Conservation (phyloP, 306 rosid genomes). For the Quercus bicolor region DNA sequence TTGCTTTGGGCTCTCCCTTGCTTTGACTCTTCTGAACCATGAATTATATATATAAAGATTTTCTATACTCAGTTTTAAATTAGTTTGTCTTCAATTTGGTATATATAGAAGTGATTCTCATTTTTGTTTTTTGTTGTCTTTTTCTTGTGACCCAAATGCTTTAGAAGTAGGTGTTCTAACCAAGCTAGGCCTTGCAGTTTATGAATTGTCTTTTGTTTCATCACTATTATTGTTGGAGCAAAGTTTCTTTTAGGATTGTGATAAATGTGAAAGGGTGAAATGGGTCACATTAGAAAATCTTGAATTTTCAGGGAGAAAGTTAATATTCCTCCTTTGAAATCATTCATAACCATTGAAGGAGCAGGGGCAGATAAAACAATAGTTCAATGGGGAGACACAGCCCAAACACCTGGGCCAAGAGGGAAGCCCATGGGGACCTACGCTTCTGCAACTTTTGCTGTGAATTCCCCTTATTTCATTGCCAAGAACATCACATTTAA, state of each 20-base stretch:
- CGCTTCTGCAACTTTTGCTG: conserved; percentile 88
- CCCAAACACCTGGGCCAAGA: conserved; percentile 69
- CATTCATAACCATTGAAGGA: conserved; percentile 85
- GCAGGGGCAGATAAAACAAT: conserved; percentile 85
- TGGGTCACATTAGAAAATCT: neutral
- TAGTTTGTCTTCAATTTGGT: neutral
- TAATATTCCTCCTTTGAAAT: conserved; percentile 69
- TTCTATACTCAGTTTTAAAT: conserved; percentile 8
- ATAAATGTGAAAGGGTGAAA: neutral
- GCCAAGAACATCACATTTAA: conserved; percentile 93
- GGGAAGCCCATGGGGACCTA: conserved; percentile 78
- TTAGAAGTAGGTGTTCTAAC: conserved; percentile 17
- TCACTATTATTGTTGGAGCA: neutral
- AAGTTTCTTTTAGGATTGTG: neutral
- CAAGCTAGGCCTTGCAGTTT: conserved; percentile 8
- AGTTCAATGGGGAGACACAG: conserved; percentile 98
- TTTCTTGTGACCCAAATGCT: conserved; percentile 20
- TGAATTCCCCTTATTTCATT: conserved; percentile 83
- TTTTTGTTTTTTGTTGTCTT: conserved; percentile 29
- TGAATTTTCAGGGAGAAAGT: conserved; percentile 75
- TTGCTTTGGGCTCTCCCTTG: neutral
- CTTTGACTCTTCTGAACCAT: conserved; percentile 18
- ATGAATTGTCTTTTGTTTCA: conserved; percentile 12
- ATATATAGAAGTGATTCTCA: neutral
- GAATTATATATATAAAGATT: conserved; percentile 15